Percentiles rank a stretch among this genome's conserved stretches.
Conservation (phyloP, 176 grass and related monocot genomes). For the Bothriochloa decipiens region DNA sequence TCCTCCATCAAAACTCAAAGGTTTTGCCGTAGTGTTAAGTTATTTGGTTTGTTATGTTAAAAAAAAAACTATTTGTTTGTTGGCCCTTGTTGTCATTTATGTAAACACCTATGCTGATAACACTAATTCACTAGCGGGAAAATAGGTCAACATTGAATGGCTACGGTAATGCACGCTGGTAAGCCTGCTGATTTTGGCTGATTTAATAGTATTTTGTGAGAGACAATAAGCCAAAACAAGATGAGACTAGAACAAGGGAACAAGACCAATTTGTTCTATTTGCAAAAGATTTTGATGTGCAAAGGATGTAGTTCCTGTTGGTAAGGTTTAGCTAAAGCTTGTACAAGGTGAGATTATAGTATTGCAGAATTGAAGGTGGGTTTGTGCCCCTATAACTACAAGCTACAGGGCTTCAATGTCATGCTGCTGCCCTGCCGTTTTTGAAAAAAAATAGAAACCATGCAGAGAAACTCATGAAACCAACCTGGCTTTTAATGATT, state of each 20-base stretch:
- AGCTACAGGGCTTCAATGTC: not conserved
- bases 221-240: no score
- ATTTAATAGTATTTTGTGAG: no score
- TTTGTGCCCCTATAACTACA: no score
- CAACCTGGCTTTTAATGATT: not conserved
- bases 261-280: no score
- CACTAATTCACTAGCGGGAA: not conserved
- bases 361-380: not conserved
- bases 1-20: slow-evolving; percentile 69
- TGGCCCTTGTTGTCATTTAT: not conserved
- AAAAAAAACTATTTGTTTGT: no score
- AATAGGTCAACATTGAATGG: not conserved
- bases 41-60: no score
- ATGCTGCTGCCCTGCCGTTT: fast-evolving
- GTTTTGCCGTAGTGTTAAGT: not conserved
- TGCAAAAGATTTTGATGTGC: not conserved
- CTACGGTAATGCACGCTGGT: no score
- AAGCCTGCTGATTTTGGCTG: no score
- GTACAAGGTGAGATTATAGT: not conserved
- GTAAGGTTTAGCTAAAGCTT: not conserved
- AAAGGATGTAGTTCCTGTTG: not conserved
- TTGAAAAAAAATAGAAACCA: not conserved
- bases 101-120: not conserved
- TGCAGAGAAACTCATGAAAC: no score
- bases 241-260: no score